Evolutionary conservation across 139 green algal genomes (phyloP), one percentile per base, ranked within the genome.

Genomic region (Zygnema circumcarinatum): DNA sequence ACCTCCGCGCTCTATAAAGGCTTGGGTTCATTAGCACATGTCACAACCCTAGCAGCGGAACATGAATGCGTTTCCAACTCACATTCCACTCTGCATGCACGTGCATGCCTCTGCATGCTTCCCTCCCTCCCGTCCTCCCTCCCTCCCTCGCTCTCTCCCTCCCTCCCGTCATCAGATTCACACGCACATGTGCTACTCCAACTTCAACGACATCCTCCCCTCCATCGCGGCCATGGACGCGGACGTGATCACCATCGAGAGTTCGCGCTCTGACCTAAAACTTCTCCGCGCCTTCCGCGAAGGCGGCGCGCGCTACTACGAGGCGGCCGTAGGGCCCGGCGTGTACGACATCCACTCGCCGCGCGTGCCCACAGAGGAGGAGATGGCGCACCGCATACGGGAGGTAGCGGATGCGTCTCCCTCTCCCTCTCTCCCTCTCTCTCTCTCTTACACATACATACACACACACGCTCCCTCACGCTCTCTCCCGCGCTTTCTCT

Each of bases 231-330:
- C 32, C 62, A 94, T 97, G 92, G 92, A 96, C 21, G 84, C 67
- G 38, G 96, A 98, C 88, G 96, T 98, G 52, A 93, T 98, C 86
- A 98, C 95, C 40, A 98, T 98, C 54, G 96, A 98, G 93, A 98
- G 97, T 93, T 94, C 87, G n/a, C 92, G 96, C 67, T 94, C 83
- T 32, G 89, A 98, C 86, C 94, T 94, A 67, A 98, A 97, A 94
- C 86, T 98, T 33, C 39, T 47, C 1, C 92, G 92, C 0, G 92
- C 97, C 75, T 92, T 95, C 33, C 78, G 76, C 29, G 90, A 92
- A 33, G 91, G 93, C 3, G 81, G 81, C 33, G 79, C n/a, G 2
- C 21, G 20, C 25, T 98, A 98, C 91, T 98, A 98, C 91, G 42
- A 53, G 75, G 83, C 92, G 29, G 96, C 96, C 86, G 79, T 98